Base-by-base conservation (phyloP, 495 filamentous ascomycete species). In the Aspergillus sclerotioniger region DNA sequence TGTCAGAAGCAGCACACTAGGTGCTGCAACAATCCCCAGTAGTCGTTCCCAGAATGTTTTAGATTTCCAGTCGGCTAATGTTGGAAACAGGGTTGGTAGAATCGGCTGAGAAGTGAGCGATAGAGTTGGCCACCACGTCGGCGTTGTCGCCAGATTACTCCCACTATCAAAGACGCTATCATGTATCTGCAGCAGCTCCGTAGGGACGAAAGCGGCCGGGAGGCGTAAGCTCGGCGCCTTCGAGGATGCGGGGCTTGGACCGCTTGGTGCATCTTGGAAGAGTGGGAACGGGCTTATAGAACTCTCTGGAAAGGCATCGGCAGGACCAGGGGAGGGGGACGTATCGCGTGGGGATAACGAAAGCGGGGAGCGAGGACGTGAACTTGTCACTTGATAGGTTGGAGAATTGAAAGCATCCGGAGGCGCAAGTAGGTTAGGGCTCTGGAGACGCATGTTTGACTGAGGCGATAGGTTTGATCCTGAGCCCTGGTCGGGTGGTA, bases 1-100 rank as follows among this genome's bases (percentile, higher is more conserved):
- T 0, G 92, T 92, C 10, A 99, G 80, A 6, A 96, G 76, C 53
- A 99, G 92, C 29, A 98, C 89, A 63, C 88, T 96, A 5, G 94
- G 91, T 3, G 90, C 87, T 6, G 92, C 90, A 53, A 94, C 76
- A 12, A 96, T 57, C 21, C 90, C 90, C 15, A 97, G 67, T 15
- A 88, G 62, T 58, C 89, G 92, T 58, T 90, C 92, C 83, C 85
- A 89, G 17, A 87, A 71, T 9, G 69, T 80, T 68, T 97, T 98
- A 3, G 87, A 82, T 49, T 71, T 75, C 89, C 92, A 99, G 15
- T 76, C 81, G 57, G 84, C 84, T 41, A 99, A 74, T 0, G 94
- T 97, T 9, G 95, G 95, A 62, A 98, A 99, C 3, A 98, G 75
- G 1, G 90, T 94, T 15, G 80, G 80, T 4, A 82, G 66, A 21